phyloP scores from a whole-genome alignment of 129 eudicot species.

The sunflower (Helianthus annuus) region HanXRQr2.0-SUNRISE NC_035449.2:157360089-157360588 shows the following conservation, averaged over 20 bases:
- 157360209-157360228: neutral
- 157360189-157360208: neutral
- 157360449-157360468: constrained; percentile 56
- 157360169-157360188: neutral
- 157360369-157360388: constrained; percentile 60
- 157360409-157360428: constrained; percentile 53
- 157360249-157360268: constrained; percentile 61
- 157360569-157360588: constrained; percentile 51
- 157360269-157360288: constrained; percentile 70
- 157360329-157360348: constrained; percentile 66
- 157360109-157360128: constrained; percentile 89
- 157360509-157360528: constrained; percentile 44
- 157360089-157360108: constrained; percentile 60
- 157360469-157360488: constrained; percentile 58
- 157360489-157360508: constrained; percentile 70
- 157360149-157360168: constrained; percentile 82
- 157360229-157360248: constrained; percentile 55
- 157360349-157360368: constrained; percentile 61
- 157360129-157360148: constrained; percentile 90
- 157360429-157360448: constrained; percentile 51
- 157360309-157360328: constrained; percentile 70
- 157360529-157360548: constrained; percentile 50
- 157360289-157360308: constrained; percentile 76
- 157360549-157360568: constrained; percentile 66
- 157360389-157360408: constrained; percentile 59